phyloP scores from a whole-genome alignment of 345 rosid genomes.

The Boechera divaricarpa region DNA sequence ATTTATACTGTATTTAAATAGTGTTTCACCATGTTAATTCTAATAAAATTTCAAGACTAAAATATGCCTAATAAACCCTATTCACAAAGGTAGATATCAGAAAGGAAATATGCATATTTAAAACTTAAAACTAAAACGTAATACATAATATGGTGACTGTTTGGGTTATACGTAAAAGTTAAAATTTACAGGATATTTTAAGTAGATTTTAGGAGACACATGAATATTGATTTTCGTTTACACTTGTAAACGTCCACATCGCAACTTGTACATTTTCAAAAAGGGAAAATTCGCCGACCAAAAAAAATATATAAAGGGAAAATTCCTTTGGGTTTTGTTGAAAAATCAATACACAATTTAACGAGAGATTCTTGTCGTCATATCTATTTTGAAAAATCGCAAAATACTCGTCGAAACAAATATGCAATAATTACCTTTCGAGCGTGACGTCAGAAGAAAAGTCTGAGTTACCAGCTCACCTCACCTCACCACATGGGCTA shows the following conservation, averaged over 20 bases:
- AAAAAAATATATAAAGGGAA: no score
- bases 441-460: constrained; percentile 1
- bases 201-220: not conserved
- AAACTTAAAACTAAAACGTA: not conserved
- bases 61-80: not conserved
- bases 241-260: constrained; percentile 24
- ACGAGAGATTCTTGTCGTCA: constrained; percentile 34
- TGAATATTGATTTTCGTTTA: constrained; percentile 1
- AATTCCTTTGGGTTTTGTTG: not conserved
- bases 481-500: not conserved
- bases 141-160: not conserved
- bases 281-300: not conserved
- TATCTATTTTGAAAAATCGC: not conserved
- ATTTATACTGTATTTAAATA: no score
- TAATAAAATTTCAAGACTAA: no score
- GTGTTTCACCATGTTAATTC: no score
- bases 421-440: not conserved
- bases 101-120: no score
- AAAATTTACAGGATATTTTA: not conserved
- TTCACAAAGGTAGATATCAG: not conserved
- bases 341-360: constrained; percentile 29
- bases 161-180: constrained; percentile 24
- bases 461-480: not conserved
- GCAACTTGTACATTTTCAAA: not conserved
- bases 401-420: constrained; percentile 22